Evolutionary conservation across 2,329 filamentous ascomycete genomes (phyloP), one percentile per base, ranked within the genome.

Genomic region (Dothidotthia symphoricarpi): DNA sequence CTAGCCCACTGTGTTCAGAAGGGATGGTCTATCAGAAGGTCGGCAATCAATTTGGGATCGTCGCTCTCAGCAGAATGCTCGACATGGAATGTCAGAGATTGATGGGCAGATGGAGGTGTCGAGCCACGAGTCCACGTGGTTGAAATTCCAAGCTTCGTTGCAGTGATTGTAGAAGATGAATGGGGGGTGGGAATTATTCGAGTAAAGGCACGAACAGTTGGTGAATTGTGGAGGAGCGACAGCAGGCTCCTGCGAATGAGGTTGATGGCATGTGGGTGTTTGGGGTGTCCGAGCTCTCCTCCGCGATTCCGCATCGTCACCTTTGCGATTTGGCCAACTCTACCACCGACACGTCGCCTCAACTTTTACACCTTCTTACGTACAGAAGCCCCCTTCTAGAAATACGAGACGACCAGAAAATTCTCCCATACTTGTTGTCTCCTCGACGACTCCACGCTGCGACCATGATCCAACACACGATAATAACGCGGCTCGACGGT

Each of bases 401-500:
- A 22, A 22, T 22, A 5, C 19, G 5, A 22, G 5, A 22, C 19
- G 19, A 22, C 19, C 16, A n/a, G 17, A 14, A 10, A 28, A 10
- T 4, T 6, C 2, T 17, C 9, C 26, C 26, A 15, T 11, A 11
- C 12, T 25, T 31, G 8, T 28, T 17, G 19, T 22, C 9, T 22
- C 9, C 19, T 22, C 19, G 5, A 22, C 19, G 5, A 22, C 19
- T 22, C 16, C 34, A 16, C 32, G 7, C 32, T 34, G 39, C 34
- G 29, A 35, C 37, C 25, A 93, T 91, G 89, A 91, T 95, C 61
- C 82, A 81, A 68, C 93, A 90, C 59, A 98, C 91, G 36, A 88
- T 95, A 72, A 95, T 98, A 72, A 85, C 88, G 51, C 80, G 93
- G 69, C 80, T 97, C 34, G 93, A 97, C 72, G 91, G 89, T 93